Conservation (phyloP, 2,329 filamentous ascomycete species). For the Aotearoamyces nothofagi region DNA sequence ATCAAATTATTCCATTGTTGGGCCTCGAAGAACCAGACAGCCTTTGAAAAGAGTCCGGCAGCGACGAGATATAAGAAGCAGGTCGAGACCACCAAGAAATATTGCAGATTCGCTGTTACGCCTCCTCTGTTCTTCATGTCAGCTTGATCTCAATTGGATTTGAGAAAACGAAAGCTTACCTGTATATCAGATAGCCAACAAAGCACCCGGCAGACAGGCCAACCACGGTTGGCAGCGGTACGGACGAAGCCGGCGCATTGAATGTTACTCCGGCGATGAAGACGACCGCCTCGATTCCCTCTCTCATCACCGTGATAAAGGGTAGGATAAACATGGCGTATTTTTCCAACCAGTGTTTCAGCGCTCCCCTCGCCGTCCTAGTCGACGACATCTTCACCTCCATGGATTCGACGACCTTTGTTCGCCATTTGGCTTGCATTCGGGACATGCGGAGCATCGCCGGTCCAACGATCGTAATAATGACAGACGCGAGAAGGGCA, state of each 20-base stretch:
- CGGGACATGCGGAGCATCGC: slow-evolving; percentile 71
- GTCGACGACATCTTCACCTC: slow-evolving; percentile 30
- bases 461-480: slow-evolving; percentile 70
- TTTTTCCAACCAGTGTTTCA: slow-evolving; percentile 56
- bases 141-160: not conserved
- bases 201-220: slow-evolving; percentile 52
- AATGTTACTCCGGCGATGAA: slow-evolving; percentile 79
- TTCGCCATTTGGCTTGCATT: slow-evolving; percentile 75
- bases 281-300: slow-evolving; percentile 74
- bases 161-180: slow-evolving; percentile 37
- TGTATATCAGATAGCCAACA: slow-evolving; percentile 65
- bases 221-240: slow-evolving; percentile 62
- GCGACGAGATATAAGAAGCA: slow-evolving; percentile 75
- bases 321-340: slow-evolving; percentile 79
- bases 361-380: slow-evolving; percentile 22
- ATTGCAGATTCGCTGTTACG: slow-evolving; percentile 49
- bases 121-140: slow-evolving; percentile 31
- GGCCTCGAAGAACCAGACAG: slow-evolving; percentile 60
- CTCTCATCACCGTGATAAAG: slow-evolving; percentile 75
- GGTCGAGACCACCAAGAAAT: slow-evolving; percentile 70
- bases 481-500: slow-evolving; percentile 55
- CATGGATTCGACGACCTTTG: slow-evolving; percentile 61
- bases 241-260: slow-evolving; percentile 55
- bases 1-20: slow-evolving; percentile 41
- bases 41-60: slow-evolving; percentile 65